A percentile compares a stretch with the other conserved stretches of the same genome.
Evolutionary conservation across 352 stramenopile genomes (phyloP).

Genomic region (Phytophthora capsici): DNA sequence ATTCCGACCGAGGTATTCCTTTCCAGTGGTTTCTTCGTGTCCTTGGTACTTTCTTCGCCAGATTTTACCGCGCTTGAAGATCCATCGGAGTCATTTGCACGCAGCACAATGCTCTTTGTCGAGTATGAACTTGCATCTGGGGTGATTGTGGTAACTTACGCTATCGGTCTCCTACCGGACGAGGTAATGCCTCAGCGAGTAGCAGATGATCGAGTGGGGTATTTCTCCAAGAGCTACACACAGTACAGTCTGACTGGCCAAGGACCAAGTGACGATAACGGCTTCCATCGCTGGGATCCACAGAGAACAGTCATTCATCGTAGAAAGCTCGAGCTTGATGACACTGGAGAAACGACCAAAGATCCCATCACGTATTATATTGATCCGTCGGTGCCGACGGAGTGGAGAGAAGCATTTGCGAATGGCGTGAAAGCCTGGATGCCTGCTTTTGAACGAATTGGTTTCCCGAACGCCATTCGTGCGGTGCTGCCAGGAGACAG

Average conservation of each 20-base stretch:
- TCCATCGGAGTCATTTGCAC: conserved; percentile 63
- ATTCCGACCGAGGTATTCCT: conserved; percentile 63
- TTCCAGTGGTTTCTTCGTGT: conserved; percentile 82
- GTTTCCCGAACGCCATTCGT: conserved; percentile 74
- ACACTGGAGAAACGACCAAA: conserved; percentile 40
- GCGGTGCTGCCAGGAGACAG: conserved; percentile 67
- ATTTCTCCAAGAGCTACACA: conserved; percentile 73
- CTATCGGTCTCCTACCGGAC: conserved; percentile 74
- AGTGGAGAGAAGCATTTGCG: conserved; percentile 70
- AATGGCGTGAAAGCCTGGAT: conserved; percentile 78
- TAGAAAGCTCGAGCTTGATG: conserved; percentile 60
- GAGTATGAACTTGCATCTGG: conserved; percentile 76
- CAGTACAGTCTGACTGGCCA: conserved; percentile 57
- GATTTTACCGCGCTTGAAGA: conserved; percentile 29
- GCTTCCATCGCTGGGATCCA: conserved; percentile 59
- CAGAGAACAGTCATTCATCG: conserved; percentile 76
- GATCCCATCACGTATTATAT: conserved; percentile 83
- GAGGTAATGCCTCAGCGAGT: conserved; percentile 58
- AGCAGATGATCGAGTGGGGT: conserved; percentile 82
- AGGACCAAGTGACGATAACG: conserved; percentile 37
- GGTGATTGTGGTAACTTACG: conserved; percentile 67
- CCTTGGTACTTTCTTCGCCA: conserved; percentile 39
- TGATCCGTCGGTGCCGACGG: conserved; percentile 76
- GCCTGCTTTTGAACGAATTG: conserved; percentile 77
- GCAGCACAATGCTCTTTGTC: conserved; percentile 75